Evolutionary conservation across 2,329 filamentous ascomycete species (phyloP), one percentile per base, ranked within the genome.

Genomic region (Rugonectria rugulosa): DNA sequence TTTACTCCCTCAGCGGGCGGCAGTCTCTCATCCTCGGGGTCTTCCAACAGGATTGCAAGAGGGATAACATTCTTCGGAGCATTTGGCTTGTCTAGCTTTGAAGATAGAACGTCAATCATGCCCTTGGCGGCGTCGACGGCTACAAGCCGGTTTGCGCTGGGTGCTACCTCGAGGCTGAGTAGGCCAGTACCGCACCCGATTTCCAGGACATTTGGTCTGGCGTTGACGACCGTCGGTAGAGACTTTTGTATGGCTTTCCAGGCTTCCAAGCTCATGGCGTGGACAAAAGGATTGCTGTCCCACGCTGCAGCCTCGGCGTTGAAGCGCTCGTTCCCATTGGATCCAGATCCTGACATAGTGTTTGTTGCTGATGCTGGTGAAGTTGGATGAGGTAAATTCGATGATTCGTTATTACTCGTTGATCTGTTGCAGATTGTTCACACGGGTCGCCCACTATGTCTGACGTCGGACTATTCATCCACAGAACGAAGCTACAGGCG

Each of bases 161-260:
- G 81, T 0, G 81, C 77, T 3, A 84, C 70, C 8, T 70, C 72
- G 41, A 82, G 73, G 9, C 79, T 81, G 20, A 86, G 75, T 0
- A 84, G 75, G 8, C 82, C 82, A 4, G 82, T 85, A 43, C 82
- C 82, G 60, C 81, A 83, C 47, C 82, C 82, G 15, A 85, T 77
- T 68, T 85, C 83, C 3, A 86, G 78, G 7, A 85, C 75, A 53
- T 81, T 73, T 1, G 52, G 53, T 4, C 36, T 26, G 3, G 23
- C 26, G 5, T 14, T 9, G 9, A 49, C 42, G 2, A 64, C 32
- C n/a, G 56, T 46, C 2, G 57, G 50, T 23, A 79, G 66, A 12
- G 67, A 70, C 63, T 57, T 56, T 26, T 63, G 27, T 45, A 60
- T 51, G 6, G 64, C 49, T 17, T 63, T 57, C 63, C 59, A 65